Conservation (phyloP, 1,139 yeast genomes). For the Suhomyces bribrorum region DNA sequence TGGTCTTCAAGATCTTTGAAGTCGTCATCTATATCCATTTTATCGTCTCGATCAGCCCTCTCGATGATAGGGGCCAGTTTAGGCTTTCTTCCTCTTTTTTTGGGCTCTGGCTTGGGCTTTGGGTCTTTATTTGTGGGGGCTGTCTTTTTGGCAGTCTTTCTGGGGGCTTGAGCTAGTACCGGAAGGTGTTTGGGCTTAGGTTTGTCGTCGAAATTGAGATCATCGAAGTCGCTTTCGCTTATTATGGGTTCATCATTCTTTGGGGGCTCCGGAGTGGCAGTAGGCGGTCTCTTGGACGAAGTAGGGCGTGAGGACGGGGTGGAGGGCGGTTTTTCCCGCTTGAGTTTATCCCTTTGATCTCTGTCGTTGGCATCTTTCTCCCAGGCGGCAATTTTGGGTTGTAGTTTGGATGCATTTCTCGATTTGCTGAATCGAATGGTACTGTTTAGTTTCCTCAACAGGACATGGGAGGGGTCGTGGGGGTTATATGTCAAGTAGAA, state of each 20-base stretch:
- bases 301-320: slow-evolving; percentile 4
- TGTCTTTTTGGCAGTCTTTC: slow-evolving; percentile 3
- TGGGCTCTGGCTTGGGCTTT: background rate
- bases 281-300: slow-evolving; percentile 21
- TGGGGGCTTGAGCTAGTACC: background rate
- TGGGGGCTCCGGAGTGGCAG: slow-evolving; percentile 19
- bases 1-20: slow-evolving; percentile 49
- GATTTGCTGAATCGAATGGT: slow-evolving; percentile 42
- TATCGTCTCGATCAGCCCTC: slow-evolving; percentile 13
- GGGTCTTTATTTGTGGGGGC: background rate
- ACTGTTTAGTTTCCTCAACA: slow-evolving; percentile 29
- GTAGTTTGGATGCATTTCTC: slow-evolving; percentile 30
- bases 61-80: slow-evolving; percentile 14
- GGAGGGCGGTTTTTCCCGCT: slow-evolving; percentile 2
- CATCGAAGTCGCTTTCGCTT: slow-evolving; percentile 42
- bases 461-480: slow-evolving; percentile 18
- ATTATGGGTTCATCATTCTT: slow-evolving; percentile 29
- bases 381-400: slow-evolving; percentile 16
- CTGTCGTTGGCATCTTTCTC: slow-evolving; percentile 13
- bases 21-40: slow-evolving; percentile 39
- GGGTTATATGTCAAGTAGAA: slow-evolving; percentile 32
- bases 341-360: slow-evolving; percentile 1
- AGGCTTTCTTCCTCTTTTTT: slow-evolving; percentile 3
- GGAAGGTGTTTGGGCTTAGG: slow-evolving; percentile 11
- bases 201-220: slow-evolving; percentile 19